Percentiles rank a stretch among this genome's conserved stretches.
phyloP scores from a whole-genome alignment of 192 early-diverging fungal species.

The Mortierella claussenii region DNA sequence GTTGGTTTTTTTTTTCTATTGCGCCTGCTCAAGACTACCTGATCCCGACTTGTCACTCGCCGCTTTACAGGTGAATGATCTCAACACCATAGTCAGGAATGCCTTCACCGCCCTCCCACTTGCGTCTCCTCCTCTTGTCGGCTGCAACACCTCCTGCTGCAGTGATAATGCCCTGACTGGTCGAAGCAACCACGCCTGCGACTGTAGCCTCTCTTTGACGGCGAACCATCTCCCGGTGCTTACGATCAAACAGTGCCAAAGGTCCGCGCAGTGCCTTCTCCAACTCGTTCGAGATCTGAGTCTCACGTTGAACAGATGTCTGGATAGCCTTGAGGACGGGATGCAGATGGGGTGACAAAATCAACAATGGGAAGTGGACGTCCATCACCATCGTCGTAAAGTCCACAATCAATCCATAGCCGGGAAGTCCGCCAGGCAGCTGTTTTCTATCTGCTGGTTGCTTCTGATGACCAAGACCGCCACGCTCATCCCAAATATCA shows the following conservation, averaged over 20 bases:
- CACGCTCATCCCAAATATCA: constrained; percentile 42
- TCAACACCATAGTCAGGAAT: constrained; percentile 62
- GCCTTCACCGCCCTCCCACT: constrained; percentile 58
- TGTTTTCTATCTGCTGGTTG: constrained; percentile 30
- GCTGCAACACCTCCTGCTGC: constrained; percentile 16
- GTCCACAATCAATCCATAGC: constrained; percentile 51
- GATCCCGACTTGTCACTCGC: no score
- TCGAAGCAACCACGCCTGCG: not conserved
- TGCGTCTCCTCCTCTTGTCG: constrained; percentile 56
- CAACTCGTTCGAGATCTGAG: constrained; percentile 37
- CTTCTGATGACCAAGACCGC: constrained; percentile 38
- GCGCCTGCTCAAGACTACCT: no score
- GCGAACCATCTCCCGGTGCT: constrained; percentile 39
- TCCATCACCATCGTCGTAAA: constrained; percentile 57
- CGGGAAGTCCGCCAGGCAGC: constrained; percentile 44
- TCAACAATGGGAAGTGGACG: constrained; percentile 61
- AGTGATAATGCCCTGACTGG: constrained; percentile 8
- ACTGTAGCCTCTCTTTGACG: constrained; percentile 29
- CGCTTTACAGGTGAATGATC: constrained; percentile 59
- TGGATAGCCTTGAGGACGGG: constrained; percentile 42
- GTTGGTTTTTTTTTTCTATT: not conserved
- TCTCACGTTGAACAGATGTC: constrained; percentile 29
- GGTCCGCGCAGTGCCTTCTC: constrained; percentile 53
- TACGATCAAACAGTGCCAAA: constrained; percentile 56
- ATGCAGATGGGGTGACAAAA: constrained; percentile 57